Conservation (phyloP, 208 protist species). For the Acanthamoeba triangularis region DNA sequence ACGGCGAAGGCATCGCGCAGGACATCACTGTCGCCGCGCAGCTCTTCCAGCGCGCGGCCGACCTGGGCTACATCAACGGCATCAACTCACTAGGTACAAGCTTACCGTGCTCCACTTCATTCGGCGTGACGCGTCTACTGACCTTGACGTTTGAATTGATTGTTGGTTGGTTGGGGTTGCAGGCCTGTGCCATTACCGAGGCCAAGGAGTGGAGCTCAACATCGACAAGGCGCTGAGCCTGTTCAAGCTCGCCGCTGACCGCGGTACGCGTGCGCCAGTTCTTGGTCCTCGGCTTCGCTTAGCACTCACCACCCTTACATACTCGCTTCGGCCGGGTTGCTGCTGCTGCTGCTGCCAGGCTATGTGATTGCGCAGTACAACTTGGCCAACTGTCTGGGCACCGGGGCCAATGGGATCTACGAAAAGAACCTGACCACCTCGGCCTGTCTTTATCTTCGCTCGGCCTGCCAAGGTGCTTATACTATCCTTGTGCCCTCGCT, state of each 20-base stretch:
- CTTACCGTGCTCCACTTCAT: too few species aligned
- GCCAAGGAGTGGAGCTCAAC: slow-evolving; percentile 17
- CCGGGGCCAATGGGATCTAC: neutral
- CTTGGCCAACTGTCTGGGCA: slow-evolving; percentile 8
- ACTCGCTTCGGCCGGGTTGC: neutral
- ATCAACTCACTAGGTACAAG: neutral
- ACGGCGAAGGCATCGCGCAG: neutral
- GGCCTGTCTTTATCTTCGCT: slow-evolving; percentile 4
- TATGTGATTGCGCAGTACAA: slow-evolving; percentile 54
- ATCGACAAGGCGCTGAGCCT: slow-evolving; percentile 34
- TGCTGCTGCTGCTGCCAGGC: neutral
- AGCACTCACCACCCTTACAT: neutral
- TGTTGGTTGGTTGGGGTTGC: too few species aligned
- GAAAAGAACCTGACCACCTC: neutral
- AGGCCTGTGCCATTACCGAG: slow-evolving; percentile 40
- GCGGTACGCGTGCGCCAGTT: neutral
- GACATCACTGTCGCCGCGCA: neutral
- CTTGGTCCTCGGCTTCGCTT: neutral
- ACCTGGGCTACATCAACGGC: neutral
- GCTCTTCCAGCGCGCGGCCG: slow-evolving; percentile 12
- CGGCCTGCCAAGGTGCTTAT: neutral
- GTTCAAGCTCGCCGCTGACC: slow-evolving; percentile 10
- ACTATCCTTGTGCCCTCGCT: neutral
- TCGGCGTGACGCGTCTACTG: too few species aligned
- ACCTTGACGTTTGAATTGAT: too few species aligned